A percentile compares a stretch with the other conserved stretches of the same genome.
Conservation (phyloP, 352 stramenopile species). For the Thalassiosira exigua region DNA sequence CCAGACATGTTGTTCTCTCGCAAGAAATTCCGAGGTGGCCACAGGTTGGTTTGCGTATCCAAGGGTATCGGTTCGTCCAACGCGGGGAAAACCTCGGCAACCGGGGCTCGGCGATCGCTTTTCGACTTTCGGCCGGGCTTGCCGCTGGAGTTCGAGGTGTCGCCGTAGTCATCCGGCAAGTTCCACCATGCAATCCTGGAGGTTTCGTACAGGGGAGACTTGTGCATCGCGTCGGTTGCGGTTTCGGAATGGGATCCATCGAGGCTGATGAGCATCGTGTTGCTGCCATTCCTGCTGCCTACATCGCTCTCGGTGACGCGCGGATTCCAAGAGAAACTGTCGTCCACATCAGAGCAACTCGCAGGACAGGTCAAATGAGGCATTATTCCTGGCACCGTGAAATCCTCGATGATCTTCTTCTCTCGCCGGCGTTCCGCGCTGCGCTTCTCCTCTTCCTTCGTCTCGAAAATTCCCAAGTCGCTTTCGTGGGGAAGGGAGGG, state of each 20-base stretch:
- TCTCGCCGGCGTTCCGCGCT: slow-evolving; percentile 60
- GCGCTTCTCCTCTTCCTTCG: slow-evolving; percentile 80
- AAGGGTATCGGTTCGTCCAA: slow-evolving; percentile 63
- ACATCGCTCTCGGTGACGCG: slow-evolving; percentile 25
- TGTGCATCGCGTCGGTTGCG: slow-evolving; percentile 12
- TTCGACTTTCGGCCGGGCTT: slow-evolving; percentile 6
- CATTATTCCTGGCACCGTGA: slow-evolving; percentile 81
- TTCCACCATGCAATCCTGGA: slow-evolving; percentile 66
- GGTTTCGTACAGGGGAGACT: slow-evolving; percentile 47
- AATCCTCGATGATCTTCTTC: slow-evolving; percentile 78
- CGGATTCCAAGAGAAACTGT: slow-evolving; percentile 82
- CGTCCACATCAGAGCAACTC: slow-evolving; percentile 71
- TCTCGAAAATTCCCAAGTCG: slow-evolving; percentile 82
- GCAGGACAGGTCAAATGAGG: slow-evolving; percentile 75
- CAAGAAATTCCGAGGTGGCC: slow-evolving; percentile 48
- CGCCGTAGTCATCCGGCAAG: slow-evolving; percentile 42
- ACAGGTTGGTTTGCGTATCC: slow-evolving; percentile 66
- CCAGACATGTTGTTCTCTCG: slow-evolving; percentile 61
- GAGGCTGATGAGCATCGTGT: slow-evolving; percentile 60
- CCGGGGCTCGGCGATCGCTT: slow-evolving; percentile 10
- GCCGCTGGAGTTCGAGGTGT: slow-evolving; percentile 2
- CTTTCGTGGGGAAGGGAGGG: slow-evolving; percentile 74
- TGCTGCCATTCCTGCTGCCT: slow-evolving; percentile 24
- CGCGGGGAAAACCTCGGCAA: slow-evolving; percentile 52
- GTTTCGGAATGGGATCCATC: slow-evolving; percentile 17